Percentiles rank a stretch among this genome's conserved stretches.
Evolutionary conservation across 2,329 filamentous ascomycete species (phyloP).

Genomic region (Calonectria naviculata): DNA sequence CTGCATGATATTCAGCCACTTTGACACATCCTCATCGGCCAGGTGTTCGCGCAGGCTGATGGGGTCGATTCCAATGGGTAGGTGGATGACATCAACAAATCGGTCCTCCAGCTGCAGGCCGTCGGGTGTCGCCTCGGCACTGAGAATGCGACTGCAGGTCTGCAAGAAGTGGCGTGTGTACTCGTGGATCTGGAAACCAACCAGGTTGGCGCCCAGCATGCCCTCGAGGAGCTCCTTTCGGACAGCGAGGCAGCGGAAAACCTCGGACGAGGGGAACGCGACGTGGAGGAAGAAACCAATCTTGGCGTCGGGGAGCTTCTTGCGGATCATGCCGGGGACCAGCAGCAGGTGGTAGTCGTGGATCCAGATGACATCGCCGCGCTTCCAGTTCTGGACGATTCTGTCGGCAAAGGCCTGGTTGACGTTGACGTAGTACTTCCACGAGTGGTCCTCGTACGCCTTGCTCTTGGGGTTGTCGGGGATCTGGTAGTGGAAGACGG

Average conservation of each 20-base stretch:
- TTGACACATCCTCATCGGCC: slow-evolving; percentile 76
- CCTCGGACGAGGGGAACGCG: slow-evolving; percentile 94
- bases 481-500: slow-evolving; percentile 98
- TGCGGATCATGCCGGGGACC: slow-evolving; percentile 88
- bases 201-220: slow-evolving; percentile 90
- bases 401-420: slow-evolving; percentile 94
- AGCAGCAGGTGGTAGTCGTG: slow-evolving; percentile 95
- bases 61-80: slow-evolving; percentile 93
- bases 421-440: slow-evolving; percentile 92
- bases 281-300: slow-evolving; percentile 97
- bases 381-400: slow-evolving; percentile 92
- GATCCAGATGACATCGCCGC: slow-evolving; percentile 92
- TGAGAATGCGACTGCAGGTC: slow-evolving; percentile 91
- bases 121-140: slow-evolving; percentile 89
- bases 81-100: slow-evolving; percentile 87
- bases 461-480: slow-evolving; percentile 99
- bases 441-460: slow-evolving; percentile 96
- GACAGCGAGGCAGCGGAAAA: slow-evolving; percentile 91
- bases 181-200: slow-evolving; percentile 94
- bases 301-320: slow-evolving; percentile 90
- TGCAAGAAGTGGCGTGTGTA: slow-evolving; percentile 95
- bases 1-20: slow-evolving; percentile 83
- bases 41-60: slow-evolving; percentile 78
- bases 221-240: slow-evolving; percentile 90
- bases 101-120: slow-evolving; percentile 92